Evolutionary conservation across 768 basidiomycete genomes (phyloP).

Genomic region (Terana coerulea): DNA sequence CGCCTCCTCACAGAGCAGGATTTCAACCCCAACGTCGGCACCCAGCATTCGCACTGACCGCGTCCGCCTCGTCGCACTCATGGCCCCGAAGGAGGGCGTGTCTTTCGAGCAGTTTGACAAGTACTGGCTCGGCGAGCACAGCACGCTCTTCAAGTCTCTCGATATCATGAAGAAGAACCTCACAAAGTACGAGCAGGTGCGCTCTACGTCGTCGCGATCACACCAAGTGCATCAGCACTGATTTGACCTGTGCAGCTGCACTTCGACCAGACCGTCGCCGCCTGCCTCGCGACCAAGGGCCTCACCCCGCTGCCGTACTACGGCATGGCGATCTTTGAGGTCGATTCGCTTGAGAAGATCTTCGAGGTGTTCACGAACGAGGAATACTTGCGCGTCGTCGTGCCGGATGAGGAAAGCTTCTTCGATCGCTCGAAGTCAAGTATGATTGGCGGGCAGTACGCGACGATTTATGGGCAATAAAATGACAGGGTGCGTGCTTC

Average conservation of each 20-base stretch:
- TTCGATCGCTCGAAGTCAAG: constrained; percentile 3
- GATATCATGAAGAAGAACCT: constrained; percentile 28
- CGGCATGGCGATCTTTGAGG: constrained; percentile 21
- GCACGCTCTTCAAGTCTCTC: background rate
- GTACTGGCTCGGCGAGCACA: constrained; percentile 5
- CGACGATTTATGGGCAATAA: background rate
- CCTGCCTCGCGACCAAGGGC: constrained; percentile 14
- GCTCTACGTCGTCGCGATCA: background rate
- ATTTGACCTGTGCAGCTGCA: constrained; percentile 14
- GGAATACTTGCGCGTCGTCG: constrained; percentile 16
- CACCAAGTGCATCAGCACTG: background rate
- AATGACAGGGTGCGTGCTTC: background rate
- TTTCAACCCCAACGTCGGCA: too few relatives aligned
- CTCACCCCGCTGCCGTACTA: constrained; percentile 21
- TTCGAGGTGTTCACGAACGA: constrained; percentile 9
- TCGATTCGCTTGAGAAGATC: constrained; percentile 9
- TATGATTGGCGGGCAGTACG: constrained; percentile 2
- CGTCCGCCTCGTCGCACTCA: constrained; percentile 26
- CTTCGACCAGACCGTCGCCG: constrained; percentile 13
- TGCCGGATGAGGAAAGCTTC: constrained; percentile 14
- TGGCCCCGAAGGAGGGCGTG: constrained; percentile 26
- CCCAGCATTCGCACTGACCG: constrained; percentile 23
- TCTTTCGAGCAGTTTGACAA: constrained; percentile 27
- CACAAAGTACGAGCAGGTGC: constrained; percentile 34
- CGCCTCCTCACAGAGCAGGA: too few relatives aligned